Evolutionary conservation across 352 stramenopile species (phyloP).

Genomic region (Phytopythium cucurbitacearum): DNA sequence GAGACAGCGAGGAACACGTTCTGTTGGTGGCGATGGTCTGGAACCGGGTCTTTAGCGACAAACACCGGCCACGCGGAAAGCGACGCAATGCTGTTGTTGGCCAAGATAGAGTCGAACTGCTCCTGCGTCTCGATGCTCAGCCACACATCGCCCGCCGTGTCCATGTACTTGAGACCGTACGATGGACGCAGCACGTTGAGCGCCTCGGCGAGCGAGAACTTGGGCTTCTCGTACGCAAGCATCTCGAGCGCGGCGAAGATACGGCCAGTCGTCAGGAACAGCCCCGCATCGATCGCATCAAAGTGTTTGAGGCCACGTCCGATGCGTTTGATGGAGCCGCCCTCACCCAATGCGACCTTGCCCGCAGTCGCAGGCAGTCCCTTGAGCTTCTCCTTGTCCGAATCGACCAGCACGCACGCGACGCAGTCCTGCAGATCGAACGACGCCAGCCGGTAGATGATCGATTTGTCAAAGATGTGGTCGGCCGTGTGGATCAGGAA

Average conservation of each 20-base stretch:
- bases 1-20: conserved; percentile 81
- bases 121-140: conserved; percentile 78
- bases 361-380: conserved; percentile 60
- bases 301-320: conserved; percentile 64
- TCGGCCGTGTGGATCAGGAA: conserved; percentile 87
- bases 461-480: conserved; percentile 79
- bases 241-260: conserved; percentile 83
- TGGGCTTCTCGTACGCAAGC: conserved; percentile 78
- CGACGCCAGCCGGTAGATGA: conserved; percentile 60
- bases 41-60: conserved; percentile 55
- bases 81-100: conserved; percentile 47
- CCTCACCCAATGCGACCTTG: conserved; percentile 56
- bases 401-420: conserved; percentile 72
- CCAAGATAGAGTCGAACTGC: conserved; percentile 53
- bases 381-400: conserved; percentile 51
- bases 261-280: conserved; percentile 65
- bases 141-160: conserved; percentile 60
- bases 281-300: conserved; percentile 71
- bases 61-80: conserved; percentile 77
- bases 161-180: conserved; percentile 71
- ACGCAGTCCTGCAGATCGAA: conserved; percentile 73
- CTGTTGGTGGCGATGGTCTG: conserved; percentile 5
- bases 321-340: conserved; percentile 58
- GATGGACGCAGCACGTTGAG: conserved; percentile 74
- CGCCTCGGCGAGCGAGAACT: conserved; percentile 82